These are phyloP conservation scores for Phoma sp. DNA, from an alignment of 2,329 filamentous ascomycete genomes.

Conservation along the genomic window DNA sequence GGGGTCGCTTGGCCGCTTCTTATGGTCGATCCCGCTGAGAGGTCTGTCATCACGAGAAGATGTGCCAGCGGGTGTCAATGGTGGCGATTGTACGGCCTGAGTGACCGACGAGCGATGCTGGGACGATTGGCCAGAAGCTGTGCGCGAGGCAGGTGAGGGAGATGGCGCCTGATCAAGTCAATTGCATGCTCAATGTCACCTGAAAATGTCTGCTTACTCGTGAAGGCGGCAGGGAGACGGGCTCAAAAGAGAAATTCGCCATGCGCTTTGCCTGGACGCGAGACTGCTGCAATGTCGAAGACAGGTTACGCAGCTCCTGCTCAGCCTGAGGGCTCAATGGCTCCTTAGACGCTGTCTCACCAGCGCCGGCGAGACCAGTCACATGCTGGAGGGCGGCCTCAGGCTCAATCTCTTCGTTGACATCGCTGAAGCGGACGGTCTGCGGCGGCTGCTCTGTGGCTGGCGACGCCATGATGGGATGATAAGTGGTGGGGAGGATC, in stretches of 20 bases:
- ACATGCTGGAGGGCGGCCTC: conserved; percentile 41
- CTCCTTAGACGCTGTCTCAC: conserved; percentile 30
- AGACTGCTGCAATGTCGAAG: conserved; percentile 74
- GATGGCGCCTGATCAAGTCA: conserved; percentile 57
- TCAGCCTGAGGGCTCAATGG: conserved; percentile 54
- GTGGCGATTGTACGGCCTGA: conserved; percentile 81
- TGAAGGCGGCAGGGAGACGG: conserved; percentile 85
- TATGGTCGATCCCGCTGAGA: conserved; percentile 42
- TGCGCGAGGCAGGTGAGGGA: conserved; percentile 54
- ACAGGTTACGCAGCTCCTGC: conserved; percentile 75
- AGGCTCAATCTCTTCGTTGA: conserved; percentile 50
- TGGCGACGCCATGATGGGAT: conserved; percentile 36
- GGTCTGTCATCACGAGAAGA: conserved; percentile 62
- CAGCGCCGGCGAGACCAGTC: conserved; percentile 37
- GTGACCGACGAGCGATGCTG: conserved; percentile 57
- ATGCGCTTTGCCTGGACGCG: conserved; percentile 83
- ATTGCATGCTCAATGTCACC: conserved; percentile 19
- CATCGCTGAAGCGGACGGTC: conserved; percentile 51
- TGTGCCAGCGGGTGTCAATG: conserved; percentile 85
- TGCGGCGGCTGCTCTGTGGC: conserved; percentile 35
- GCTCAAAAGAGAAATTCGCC: conserved; percentile 88
- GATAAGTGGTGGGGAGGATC: conserved; percentile 11
- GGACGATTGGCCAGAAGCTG: conserved; percentile 62
- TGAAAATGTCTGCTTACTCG: conserved; percentile 66
- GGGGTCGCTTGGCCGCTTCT: conserved; percentile 51